Evolutionary conservation across 1,284 basidiomycete genomes (phyloP).

Genomic region (Trametes pubescens): DNA sequence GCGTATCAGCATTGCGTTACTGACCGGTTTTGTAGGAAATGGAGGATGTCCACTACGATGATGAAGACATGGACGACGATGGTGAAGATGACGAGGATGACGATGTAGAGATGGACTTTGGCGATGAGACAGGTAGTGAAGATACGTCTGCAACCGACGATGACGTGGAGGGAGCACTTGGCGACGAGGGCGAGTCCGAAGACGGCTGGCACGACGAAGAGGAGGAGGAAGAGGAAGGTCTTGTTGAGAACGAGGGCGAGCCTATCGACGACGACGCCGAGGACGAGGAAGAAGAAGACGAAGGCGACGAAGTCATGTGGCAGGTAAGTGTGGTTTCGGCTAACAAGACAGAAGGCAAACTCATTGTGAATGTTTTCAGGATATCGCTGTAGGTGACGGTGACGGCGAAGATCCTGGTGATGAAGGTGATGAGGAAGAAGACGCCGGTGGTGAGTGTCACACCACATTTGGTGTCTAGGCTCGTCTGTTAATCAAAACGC

Average conservation of each 20-base stretch:
- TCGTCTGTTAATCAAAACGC: background rate
- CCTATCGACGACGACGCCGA: slow-evolving; percentile 56
- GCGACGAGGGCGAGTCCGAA: slow-evolving; percentile 68
- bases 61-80: slow-evolving; percentile 84
- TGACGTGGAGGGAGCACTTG: slow-evolving; percentile 68
- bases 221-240: slow-evolving; percentile 70
- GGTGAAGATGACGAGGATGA: slow-evolving; percentile 78
- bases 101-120: slow-evolving; percentile 89
- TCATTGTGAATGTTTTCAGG: slow-evolving; percentile 47
- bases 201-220: slow-evolving; percentile 72
- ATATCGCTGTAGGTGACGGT: slow-evolving; percentile 54
- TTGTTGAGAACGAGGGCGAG: slow-evolving; percentile 62
- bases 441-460: slow-evolving; percentile 45
- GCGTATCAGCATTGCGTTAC: background rate
- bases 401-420: slow-evolving; percentile 51
- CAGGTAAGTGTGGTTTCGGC: slow-evolving; percentile 58
- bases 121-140: slow-evolving; percentile 82
- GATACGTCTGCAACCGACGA: slow-evolving; percentile 77
- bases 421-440: slow-evolving; percentile 54
- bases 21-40: slow-evolving; percentile 66
- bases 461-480: background rate
- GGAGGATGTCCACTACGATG: slow-evolving; percentile 77
- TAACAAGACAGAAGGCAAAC: background rate
- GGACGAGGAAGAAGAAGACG: slow-evolving; percentile 55
- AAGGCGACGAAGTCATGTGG: slow-evolving; percentile 70